These are phyloP conservation scores for thale cress (Arabidopsis thaliana) DNA, from an alignment of 345 rosid species.

Conservation along the genomic window DNA sequence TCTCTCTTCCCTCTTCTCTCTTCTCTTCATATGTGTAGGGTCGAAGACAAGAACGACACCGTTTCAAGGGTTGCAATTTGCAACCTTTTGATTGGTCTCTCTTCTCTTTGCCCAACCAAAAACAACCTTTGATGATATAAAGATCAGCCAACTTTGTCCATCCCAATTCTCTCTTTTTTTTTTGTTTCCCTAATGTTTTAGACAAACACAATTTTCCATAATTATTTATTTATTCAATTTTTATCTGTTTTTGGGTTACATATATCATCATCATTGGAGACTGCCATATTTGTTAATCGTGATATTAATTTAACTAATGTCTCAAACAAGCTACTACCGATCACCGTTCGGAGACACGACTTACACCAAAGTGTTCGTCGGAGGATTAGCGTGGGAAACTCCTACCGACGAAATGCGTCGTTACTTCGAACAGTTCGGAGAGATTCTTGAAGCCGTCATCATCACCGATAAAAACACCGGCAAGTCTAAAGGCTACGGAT, in stretches of 20 bases:
- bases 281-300: conserved; percentile 1
- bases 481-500: conserved; percentile 98
- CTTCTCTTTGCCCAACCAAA: conserved; percentile 44
- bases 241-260: background rate
- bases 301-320: conserved; percentile 19
- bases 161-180: conserved; percentile 12
- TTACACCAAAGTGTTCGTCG: conserved; percentile 86
- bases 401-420: conserved; percentile 83
- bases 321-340: conserved; percentile 58
- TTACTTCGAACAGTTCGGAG: conserved; percentile 91
- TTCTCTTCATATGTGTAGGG: conserved; percentile 37
- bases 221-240: conserved; percentile 21
- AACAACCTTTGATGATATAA: conserved; percentile 44
- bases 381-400: conserved; percentile 97
- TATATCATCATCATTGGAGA: conserved; percentile 10
- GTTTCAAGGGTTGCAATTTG: conserved; percentile 40
- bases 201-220: conserved; percentile 14
- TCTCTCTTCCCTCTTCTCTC: conserved; percentile 1
- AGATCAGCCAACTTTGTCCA: conserved; percentile 38
- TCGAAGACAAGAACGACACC: conserved; percentile 31
- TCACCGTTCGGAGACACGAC: conserved; percentile 97
- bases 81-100: conserved; percentile 44
- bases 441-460: conserved; percentile 95
- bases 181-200: background rate
- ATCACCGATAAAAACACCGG: conserved; percentile 80